Evolutionary conservation across 257 asterid genomes (phyloP), one percentile per base, ranked within the genome.

Genomic region (Coffea canephora): DNA sequence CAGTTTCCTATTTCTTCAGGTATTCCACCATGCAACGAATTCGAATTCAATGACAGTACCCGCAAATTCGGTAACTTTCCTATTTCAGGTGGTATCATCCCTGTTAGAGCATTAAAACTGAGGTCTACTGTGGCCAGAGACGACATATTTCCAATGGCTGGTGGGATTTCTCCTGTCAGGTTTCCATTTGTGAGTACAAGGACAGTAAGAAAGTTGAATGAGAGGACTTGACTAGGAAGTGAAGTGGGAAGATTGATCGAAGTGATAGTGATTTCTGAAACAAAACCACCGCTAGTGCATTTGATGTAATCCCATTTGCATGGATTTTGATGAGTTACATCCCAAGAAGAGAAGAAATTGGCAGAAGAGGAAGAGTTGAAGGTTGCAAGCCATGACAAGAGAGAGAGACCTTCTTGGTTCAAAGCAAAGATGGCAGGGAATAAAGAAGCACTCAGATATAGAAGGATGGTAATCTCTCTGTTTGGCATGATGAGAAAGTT

Each of bases 301-400:
- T 79, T 83, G 86, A 90, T 86, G 89, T 83, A 87, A 78, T 91
- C 87, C 97, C 97, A 91, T 23, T 80, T 78, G 88, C 97, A 91
- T 73, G 97, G 97, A 79, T 80, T 88, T 45, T 52, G 82, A 48
- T 88, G 89, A 0, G 82, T 69, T 19, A 78, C 74, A 67, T 85
- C 82, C 97, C 97, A 91, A 14, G 97, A 89, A 65, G 90, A 87
- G 87, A 91, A 91, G 67, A 67, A 83, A 61, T 65, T 31, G 0
- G 84, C 81, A 41, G 92, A 82, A 41, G 91, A 77, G 0, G 94
- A 88, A 27, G 92, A 80, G 72, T 88, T 82, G 91, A 89, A 88
- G 55, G 89, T 82, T 25, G 95, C 85, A 80, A 91, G 90, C 95
- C 97, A 91, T 69, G 91, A 75, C 19, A 91, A 55, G 71, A 91